Evolutionary conservation across 1,284 basidiomycete species (phyloP), one percentile per base, ranked within the genome.

Genomic region (Cerrena zonata): DNA sequence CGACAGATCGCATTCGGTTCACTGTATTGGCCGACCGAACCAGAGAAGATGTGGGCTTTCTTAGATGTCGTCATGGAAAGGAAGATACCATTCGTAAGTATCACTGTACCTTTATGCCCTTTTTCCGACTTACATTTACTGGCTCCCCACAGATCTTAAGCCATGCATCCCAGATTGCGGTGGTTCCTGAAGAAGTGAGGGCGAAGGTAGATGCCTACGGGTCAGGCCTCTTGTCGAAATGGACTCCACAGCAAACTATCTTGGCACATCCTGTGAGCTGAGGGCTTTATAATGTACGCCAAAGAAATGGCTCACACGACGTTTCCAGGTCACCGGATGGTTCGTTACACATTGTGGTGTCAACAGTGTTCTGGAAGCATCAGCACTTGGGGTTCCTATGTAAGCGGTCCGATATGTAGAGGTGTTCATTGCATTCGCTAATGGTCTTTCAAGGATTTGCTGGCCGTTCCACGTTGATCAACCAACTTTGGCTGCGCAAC

Each of bases 391-490:
- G 18, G 53, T 55, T n/a, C 57, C 55, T 10, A 45, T 58, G 55
- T 53, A 25, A 23, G 50, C 43, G n/a, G 19, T 18, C 24, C 26
- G n/a, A 15, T 34, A 21, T 15, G 10, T 18, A n/a, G 40, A 18
- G 15, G 19, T 40, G 24, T 36, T 24, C 34, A 7, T 10, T 5
- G 22, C 11, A 12, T 36, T 2, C 38, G 30, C 27, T 36, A 21
- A 15, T 25, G 24, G 13, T 42, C 40, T 21, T 41, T 39, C 2
- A 30, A 49, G 51, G 45, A 52, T 47, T 41, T 51, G 42, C 40
- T 42, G 49, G 47, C 58, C 58, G 2, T 53, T 57, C 43, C 26
- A 34, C 23, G 56, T 48, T 7, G 59, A 61, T 42, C 59, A 61
- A 47, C 55, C 58, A 4, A 15, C 18, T 2, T 58, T 56, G 44